phyloP scores from a whole-genome alignment of 2,329 filamentous ascomycete genomes.

The Monosporascus sp. region DNA sequence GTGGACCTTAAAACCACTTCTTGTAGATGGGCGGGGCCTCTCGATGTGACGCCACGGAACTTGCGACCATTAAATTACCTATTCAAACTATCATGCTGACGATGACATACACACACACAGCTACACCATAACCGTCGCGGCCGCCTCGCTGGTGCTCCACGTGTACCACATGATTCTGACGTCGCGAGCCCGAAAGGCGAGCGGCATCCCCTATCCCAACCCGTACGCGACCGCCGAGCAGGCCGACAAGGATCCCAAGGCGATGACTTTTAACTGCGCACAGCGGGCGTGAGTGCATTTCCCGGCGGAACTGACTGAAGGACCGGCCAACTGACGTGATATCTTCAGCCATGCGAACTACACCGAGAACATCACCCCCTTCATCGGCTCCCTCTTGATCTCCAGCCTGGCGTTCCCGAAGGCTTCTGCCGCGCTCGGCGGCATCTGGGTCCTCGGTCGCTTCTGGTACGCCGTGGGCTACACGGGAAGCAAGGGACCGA shows the following conservation, averaged over 20 bases:
- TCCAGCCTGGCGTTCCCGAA: slow-evolving; percentile 51
- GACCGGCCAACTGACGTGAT: slow-evolving; percentile 40
- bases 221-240: slow-evolving; percentile 51
- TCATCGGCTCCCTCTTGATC: slow-evolving; percentile 49
- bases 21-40: not conserved
- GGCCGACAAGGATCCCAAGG: slow-evolving; percentile 48
- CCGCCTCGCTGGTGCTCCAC: slow-evolving; percentile 55
- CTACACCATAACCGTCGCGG: slow-evolving; percentile 55
- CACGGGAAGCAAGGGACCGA: slow-evolving; percentile 35
- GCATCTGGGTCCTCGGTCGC: slow-evolving; percentile 47
- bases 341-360: slow-evolving; percentile 49
- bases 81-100: slow-evolving; percentile 1
- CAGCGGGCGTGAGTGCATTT: slow-evolving; percentile 12
- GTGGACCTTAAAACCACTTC: not conserved
- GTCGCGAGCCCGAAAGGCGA: slow-evolving; percentile 42
- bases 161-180: slow-evolving; percentile 45
- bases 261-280: slow-evolving; percentile 56
- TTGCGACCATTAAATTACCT: not conserved
- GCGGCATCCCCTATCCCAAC: slow-evolving; percentile 51
- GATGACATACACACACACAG: slow-evolving; percentile 30
- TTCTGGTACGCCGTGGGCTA: slow-evolving; percentile 54
- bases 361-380: slow-evolving; percentile 53
- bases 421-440: slow-evolving; percentile 43
- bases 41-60: not conserved
- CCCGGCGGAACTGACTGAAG: not conserved